phyloP scores from a whole-genome alignment of 2,329 filamentous ascomycete species.

The Escovopsis weberi region DNA sequence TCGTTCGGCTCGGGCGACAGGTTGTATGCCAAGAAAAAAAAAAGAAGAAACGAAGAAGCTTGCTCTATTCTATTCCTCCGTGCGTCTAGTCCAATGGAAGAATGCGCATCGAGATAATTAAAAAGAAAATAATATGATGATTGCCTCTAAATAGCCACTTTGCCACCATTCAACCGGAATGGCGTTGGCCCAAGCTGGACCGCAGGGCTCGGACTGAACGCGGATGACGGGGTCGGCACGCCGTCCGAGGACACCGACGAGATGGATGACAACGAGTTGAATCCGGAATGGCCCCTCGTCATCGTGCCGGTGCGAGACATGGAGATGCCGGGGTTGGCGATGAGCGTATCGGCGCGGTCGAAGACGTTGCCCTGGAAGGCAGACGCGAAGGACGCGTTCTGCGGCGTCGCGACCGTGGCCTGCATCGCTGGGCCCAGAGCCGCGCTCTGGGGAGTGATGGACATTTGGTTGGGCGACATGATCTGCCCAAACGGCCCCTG shows the following conservation, averaged over 20 bases:
- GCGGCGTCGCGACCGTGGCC: conserved; percentile 66
- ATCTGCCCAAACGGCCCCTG: conserved; percentile 1
- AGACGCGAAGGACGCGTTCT: conserved; percentile 39
- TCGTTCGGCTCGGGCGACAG: background rate
- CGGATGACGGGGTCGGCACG: conserved; percentile 14
- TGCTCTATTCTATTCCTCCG: conserved; percentile 1
- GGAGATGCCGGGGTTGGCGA: conserved; percentile 42
- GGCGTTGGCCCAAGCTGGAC: conserved; percentile 18
- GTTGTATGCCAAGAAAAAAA: too few relatives aligned
- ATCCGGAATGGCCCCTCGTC: conserved; percentile 25
- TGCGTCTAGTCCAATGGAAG: conserved; percentile 1
- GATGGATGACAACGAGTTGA: conserved; percentile 25
- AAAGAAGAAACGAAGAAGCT: conserved; percentile 3
- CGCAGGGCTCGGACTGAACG: conserved; percentile 15
- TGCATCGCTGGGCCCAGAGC: conserved; percentile 82
- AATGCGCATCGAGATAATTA: background rate
- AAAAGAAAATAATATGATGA: background rate
- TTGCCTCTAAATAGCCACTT: conserved; percentile 19
- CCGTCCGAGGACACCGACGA: conserved; percentile 28
- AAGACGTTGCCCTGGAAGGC: conserved; percentile 45
- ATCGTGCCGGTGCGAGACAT: conserved; percentile 38
- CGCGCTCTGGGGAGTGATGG: conserved; percentile 79
- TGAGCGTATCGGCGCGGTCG: conserved; percentile 42
- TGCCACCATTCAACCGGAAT: conserved; percentile 23
- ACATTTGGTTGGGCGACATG: conserved; percentile 23